These are phyloP conservation scores for Xylaria sp. DNA, from an alignment of 2,329 filamentous ascomycete species.

Conservation along the genomic window DNA sequence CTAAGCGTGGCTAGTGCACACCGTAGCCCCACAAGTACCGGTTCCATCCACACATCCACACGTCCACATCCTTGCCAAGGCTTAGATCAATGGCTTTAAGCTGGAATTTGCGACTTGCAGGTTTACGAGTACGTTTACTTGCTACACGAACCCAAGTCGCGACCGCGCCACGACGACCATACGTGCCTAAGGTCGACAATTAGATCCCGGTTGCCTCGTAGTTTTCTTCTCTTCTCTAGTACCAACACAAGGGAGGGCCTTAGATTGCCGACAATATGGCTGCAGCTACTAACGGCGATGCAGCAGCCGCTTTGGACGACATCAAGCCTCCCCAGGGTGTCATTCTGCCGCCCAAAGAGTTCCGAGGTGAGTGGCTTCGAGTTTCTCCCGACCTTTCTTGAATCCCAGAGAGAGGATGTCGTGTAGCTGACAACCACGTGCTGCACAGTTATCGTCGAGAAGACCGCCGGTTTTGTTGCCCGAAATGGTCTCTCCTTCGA, in stretches of 20 bases:
- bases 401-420: neutral
- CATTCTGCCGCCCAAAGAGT: slow-evolving; percentile 83
- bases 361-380: slow-evolving; percentile 50
- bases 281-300: slow-evolving; percentile 47
- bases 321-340: slow-evolving; percentile 76
- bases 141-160: slow-evolving; percentile 19
- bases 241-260: slow-evolving; percentile 26
- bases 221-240: slow-evolving; percentile 1
- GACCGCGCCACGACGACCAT: slow-evolving; percentile 21
- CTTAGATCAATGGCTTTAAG: neutral
- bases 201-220: neutral
- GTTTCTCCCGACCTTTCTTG: neutral
- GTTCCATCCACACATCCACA: neutral
- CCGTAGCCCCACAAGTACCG: neutral
- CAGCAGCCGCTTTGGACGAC: slow-evolving; percentile 52
- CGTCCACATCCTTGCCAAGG: slow-evolving; percentile 1
- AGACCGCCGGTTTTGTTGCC: slow-evolving; percentile 87
- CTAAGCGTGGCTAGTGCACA: neutral
- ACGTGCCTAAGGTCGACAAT: slow-evolving; percentile 4
- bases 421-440: slow-evolving; percentile 7
- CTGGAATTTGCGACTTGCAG: slow-evolving; percentile 4
- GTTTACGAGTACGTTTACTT: slow-evolving; percentile 15
- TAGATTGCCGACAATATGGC: slow-evolving; percentile 34
- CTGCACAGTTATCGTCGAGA: slow-evolving; percentile 62
- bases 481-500: slow-evolving; percentile 65